Percentiles rank a stretch among this genome's conserved stretches.
Evolutionary conservation across 2,329 filamentous ascomycete species (phyloP).

Genomic region (Alternaria viburni): DNA sequence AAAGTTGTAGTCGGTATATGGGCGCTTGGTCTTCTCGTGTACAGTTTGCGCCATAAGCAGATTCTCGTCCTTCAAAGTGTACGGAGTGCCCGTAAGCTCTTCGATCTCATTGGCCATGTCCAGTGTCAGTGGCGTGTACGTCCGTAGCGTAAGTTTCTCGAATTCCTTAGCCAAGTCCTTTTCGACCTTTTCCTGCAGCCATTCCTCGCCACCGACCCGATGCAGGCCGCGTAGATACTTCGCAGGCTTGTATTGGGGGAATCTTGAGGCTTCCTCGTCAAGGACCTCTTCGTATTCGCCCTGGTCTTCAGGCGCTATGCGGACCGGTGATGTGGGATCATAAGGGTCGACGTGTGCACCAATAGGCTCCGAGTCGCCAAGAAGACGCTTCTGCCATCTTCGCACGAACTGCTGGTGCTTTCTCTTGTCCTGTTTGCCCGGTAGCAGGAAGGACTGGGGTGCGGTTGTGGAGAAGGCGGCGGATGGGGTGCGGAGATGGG

Average conservation of each 20-base stretch:
- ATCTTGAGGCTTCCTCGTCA: constrained; percentile 25
- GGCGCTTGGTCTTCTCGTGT: constrained; percentile 43
- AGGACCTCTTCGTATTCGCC: constrained; percentile 44
- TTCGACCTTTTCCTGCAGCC: constrained; percentile 45
- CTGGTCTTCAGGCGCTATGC: constrained; percentile 45
- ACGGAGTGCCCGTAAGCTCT: constrained; percentile 38
- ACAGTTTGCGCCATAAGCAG: constrained; percentile 36
- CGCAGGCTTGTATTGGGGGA: constrained; percentile 19
- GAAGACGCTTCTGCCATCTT: constrained; percentile 45
- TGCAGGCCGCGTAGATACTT: constrained; percentile 51
- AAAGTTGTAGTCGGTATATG: constrained; percentile 37
- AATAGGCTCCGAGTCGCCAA: constrained; percentile 46
- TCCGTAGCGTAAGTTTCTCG: constrained; percentile 44
- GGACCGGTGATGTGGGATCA: constrained; percentile 43
- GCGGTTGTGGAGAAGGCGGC: constrained; percentile 43
- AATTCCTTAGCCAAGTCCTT: constrained; percentile 35
- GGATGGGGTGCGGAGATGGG: constrained; percentile 14
- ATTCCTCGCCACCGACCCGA: constrained; percentile 59
- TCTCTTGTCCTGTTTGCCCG: constrained; percentile 43
- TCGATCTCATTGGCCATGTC: constrained; percentile 41
- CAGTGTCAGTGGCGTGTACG: constrained; percentile 39
- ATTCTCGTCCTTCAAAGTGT: constrained; percentile 38
- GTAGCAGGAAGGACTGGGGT: constrained; percentile 28
- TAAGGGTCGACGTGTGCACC: constrained; percentile 48
- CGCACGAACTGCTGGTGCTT: constrained; percentile 45